phyloP scores from a whole-genome alignment of 257 asterid genomes.

The Jaltomata sinuosa region DNA sequence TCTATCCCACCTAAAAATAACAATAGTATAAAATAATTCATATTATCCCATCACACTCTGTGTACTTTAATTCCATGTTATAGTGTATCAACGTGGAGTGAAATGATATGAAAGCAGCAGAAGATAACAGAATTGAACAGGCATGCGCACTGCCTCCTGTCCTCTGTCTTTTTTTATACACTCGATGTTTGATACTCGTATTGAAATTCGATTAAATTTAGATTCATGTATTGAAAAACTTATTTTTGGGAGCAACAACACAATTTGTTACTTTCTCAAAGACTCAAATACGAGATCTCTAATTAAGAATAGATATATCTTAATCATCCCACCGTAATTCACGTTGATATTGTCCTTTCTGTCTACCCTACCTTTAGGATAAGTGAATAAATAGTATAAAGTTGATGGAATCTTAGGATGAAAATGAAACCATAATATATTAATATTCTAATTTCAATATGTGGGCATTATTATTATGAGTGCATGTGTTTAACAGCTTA shows the following conservation, averaged over 20 bases:
- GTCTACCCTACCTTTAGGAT: not conserved
- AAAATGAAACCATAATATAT: not conserved
- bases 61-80: not conserved
- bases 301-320: not conserved
- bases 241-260: rapidly evolving
- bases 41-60: not conserved
- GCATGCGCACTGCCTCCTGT: not conserved
- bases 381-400: not conserved
- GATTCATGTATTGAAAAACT: rapidly evolving
- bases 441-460: not conserved
- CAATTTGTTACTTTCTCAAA: not conserved
- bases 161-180: not conserved
- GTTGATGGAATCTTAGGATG: not conserved
- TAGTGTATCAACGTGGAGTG: not conserved
- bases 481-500: not conserved
- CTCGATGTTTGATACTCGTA: rapidly evolving
- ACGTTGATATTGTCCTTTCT: not conserved
- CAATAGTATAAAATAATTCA: too few species aligned
- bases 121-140: not conserved
- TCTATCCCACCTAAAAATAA: too few species aligned
- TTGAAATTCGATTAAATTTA: not conserved
- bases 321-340: rapidly evolving
- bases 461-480: not conserved
- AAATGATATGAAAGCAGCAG: not conserved
- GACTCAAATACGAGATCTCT: rapidly evolving